phyloP scores from a whole-genome alignment of 768 basidiomycete species.

The Hericium alpestre region DNA sequence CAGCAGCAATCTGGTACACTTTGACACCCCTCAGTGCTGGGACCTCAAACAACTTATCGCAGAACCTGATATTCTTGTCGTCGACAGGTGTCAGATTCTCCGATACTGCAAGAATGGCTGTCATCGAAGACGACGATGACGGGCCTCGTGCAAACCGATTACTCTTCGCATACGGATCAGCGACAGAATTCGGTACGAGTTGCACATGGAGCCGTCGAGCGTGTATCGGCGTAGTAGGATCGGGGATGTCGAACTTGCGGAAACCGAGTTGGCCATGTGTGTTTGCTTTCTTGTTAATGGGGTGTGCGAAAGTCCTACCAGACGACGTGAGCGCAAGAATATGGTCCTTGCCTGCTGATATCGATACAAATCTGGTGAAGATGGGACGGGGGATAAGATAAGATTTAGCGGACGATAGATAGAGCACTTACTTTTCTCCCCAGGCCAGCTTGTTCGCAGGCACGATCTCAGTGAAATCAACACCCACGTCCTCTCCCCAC shows the following conservation, averaged over 20 bases:
- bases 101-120: conserved; percentile 22
- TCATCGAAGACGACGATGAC: conserved; percentile 18
- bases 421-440: conserved; percentile 50
- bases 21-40: conserved; percentile 56
- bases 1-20: conserved; percentile 62
- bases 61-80: conserved; percentile 48
- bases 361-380: conserved; percentile 49
- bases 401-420: background rate
- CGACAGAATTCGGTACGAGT: conserved; percentile 45
- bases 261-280: conserved; percentile 76
- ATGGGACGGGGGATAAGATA: background rate
- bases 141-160: conserved; percentile 29
- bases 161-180: conserved; percentile 38
- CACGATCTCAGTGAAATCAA: conserved; percentile 52
- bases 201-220: conserved; percentile 34
- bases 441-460: conserved; percentile 44
- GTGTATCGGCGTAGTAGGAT: conserved; percentile 19
- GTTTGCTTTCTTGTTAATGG: conserved; percentile 68
- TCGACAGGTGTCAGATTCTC: conserved; percentile 15
- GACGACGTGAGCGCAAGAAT: conserved; percentile 60
- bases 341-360: conserved; percentile 65
- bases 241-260: conserved; percentile 45
- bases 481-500: conserved; percentile 38
- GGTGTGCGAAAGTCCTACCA: conserved; percentile 73
- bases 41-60: conserved; percentile 64